These are phyloP conservation scores for Acacia pycnantha DNA, from an alignment of 331 rosid species.

Conservation along the genomic window DNA sequence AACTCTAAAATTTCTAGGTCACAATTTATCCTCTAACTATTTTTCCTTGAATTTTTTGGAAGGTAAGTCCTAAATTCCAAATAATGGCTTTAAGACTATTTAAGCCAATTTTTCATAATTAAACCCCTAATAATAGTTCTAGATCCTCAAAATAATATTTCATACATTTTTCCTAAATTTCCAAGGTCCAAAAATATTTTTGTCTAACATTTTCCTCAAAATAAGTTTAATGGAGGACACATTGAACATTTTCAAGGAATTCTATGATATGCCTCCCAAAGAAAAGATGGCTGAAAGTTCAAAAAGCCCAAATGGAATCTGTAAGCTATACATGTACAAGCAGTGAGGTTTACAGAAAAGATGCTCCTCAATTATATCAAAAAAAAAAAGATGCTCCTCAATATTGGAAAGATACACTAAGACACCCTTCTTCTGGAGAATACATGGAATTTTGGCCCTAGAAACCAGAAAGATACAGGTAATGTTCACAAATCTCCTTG, in stretches of 20 bases:
- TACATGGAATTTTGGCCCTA: conserved; percentile 62
- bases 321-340: conserved; percentile 65
- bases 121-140: too few relatives aligned
- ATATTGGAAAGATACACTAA: conserved; percentile 63
- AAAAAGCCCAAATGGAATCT: conserved; percentile 48
- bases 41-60: too few relatives aligned
- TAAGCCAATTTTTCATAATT: too few relatives aligned
- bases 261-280: conserved; percentile 52
- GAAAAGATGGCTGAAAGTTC: conserved; percentile 60
- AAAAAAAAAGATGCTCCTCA: conserved; percentile 40
- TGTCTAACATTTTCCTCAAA: too few relatives aligned
- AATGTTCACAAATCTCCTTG: neutral
- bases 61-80: too few relatives aligned
- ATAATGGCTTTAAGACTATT: too few relatives aligned
- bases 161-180: too few relatives aligned
- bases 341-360: conserved; percentile 40
- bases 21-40: too few relatives aligned
- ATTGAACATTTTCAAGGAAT: conserved; percentile 47
- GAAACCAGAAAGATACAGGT: conserved; percentile 62
- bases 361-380: conserved; percentile 44
- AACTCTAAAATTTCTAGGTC: too few relatives aligned
- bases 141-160: too few relatives aligned
- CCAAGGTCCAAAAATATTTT: too few relatives aligned
- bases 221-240: conserved; percentile 38
- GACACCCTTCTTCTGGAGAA: conserved; percentile 49